Conservation (phyloP, 768 basidiomycete species). For the Tylopilus balloui region DNA sequence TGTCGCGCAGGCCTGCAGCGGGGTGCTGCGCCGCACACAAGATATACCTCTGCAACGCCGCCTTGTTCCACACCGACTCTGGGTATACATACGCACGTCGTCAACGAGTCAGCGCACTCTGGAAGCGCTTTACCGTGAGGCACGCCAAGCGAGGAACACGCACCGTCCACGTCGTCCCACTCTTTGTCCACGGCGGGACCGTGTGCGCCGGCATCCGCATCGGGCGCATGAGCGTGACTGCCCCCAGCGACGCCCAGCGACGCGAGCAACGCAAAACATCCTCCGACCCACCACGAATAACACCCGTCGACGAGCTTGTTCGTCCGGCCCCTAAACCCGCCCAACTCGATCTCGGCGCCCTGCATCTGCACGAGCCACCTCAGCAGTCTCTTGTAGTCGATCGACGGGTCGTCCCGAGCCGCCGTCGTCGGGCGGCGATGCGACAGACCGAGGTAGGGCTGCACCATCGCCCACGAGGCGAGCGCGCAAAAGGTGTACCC, state of each 20-base stretch:
- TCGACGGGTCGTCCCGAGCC: constrained; percentile 24
- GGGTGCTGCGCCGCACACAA: constrained; percentile 82
- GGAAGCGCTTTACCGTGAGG: too few species aligned
- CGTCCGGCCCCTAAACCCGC: constrained; percentile 89
- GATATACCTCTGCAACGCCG: constrained; percentile 83
- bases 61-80: constrained; percentile 53
- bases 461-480: constrained; percentile 77
- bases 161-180: constrained; percentile 73
- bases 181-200: constrained; percentile 32
- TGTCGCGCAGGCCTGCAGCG: constrained; percentile 86
- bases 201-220: not conserved
- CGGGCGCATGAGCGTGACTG: not conserved
- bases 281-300: constrained; percentile 99
- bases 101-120: too few species aligned
- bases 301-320: constrained; percentile 99
- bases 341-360: constrained; percentile 74
- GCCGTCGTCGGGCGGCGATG: not conserved
- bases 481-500: constrained; percentile 95
- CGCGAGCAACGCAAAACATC: constrained; percentile 75
- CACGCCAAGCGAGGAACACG: too few species aligned
- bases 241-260: constrained; percentile 38
- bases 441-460: constrained; percentile 42
- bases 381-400: constrained; percentile 59
- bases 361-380: constrained; percentile 89
- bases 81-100: too few species aligned